Base-by-base conservation (phyloP, 768 basidiomycete species). In the Hericium coralloides region DNA sequence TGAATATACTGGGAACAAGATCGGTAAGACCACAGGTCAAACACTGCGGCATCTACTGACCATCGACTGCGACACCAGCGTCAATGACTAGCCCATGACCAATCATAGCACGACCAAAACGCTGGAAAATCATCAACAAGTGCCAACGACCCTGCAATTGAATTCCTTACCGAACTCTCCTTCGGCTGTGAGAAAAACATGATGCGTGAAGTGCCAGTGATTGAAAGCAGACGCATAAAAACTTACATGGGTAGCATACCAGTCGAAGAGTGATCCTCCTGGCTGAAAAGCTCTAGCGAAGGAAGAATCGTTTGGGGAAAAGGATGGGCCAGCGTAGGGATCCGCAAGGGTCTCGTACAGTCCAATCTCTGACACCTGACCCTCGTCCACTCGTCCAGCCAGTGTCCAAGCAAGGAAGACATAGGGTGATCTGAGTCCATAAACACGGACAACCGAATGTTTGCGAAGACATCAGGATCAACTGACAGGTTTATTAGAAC, bases 371-470 rank as follows among this genome's bases (percentile, higher is more conserved):
- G 66, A 58, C 14, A 66, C 59, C 1, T 67, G 63, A 15, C 20
- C 39, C 55, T 66, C 67, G 43, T 57, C 38, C 2, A 47, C 55
- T 66, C 67, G 43, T 57, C 38, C 2, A 41, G 41, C 5, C 66
- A 64, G 5, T 58, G 58, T 20, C 63, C 63, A 0, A 65, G 62
- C 3, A 73, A 55, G 23, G 57, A 59, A 10, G 64, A 62, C 1
- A 74, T 56, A 3, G 70, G 67, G 36, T 72, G 69, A 2, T 64
- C 62, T 8, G 73, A 72, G 2, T 69, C 52, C 1, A 76, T 64
- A 31, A 67, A 62, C 45, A 72, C 58, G 54, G 72, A 73, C 1
- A 78, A 64, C 0, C 74, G 69, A 60, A 74, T 78, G 55, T 78
- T 76, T 2, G 72, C 70, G 53, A 74, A 76, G 0, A 74, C 70